Conservation (phyloP, 2,329 filamentous ascomycete species). For the Ascochyta koolunga region DNA sequence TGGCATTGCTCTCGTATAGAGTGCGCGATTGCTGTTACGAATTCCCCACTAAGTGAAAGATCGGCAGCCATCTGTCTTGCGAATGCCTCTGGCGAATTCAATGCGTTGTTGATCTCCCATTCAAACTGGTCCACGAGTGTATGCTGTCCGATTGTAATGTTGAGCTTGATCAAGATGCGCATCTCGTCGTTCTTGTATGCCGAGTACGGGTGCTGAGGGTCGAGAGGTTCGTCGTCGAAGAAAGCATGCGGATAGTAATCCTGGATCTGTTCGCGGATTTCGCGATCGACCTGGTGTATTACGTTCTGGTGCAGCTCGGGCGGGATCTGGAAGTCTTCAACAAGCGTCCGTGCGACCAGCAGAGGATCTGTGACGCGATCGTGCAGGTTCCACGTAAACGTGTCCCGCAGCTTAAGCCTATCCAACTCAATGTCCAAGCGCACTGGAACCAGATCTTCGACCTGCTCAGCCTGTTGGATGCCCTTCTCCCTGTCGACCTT, state of each 20-base stretch:
- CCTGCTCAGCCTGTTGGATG: slow-evolving; percentile 85
- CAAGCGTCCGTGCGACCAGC: slow-evolving; percentile 83
- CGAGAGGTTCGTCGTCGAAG: slow-evolving; percentile 86
- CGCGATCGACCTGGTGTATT: slow-evolving; percentile 70
- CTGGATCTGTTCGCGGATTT: slow-evolving; percentile 86
- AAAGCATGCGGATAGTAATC: slow-evolving; percentile 94
- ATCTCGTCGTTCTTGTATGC: slow-evolving; percentile 99
- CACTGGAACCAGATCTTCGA: slow-evolving; percentile 90
- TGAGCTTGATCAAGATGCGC: slow-evolving; percentile 92
- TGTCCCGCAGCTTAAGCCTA: slow-evolving; percentile 93
- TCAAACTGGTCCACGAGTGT: slow-evolving; percentile 97
- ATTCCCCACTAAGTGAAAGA: slow-evolving; percentile 89
- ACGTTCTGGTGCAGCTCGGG: slow-evolving; percentile 65
- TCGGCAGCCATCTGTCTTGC: slow-evolving; percentile 87
- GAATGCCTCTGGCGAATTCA: slow-evolving; percentile 95
- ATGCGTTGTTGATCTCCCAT: slow-evolving; percentile 96
- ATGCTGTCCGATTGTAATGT: slow-evolving; percentile 95
- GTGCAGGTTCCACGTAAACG: slow-evolving; percentile 97
- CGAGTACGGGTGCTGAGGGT: slow-evolving; percentile 86
- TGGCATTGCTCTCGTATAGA: slow-evolving; percentile 96
- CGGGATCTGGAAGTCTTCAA: slow-evolving; percentile 84
- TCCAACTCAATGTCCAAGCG: slow-evolving; percentile 94
- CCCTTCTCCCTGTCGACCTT: slow-evolving; percentile 80
- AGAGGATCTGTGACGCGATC: slow-evolving; percentile 82
- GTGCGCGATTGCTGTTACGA: slow-evolving; percentile 95